Conservation (phyloP, 257 asterid genomes). For the Forsythia suspensa region DNA sequence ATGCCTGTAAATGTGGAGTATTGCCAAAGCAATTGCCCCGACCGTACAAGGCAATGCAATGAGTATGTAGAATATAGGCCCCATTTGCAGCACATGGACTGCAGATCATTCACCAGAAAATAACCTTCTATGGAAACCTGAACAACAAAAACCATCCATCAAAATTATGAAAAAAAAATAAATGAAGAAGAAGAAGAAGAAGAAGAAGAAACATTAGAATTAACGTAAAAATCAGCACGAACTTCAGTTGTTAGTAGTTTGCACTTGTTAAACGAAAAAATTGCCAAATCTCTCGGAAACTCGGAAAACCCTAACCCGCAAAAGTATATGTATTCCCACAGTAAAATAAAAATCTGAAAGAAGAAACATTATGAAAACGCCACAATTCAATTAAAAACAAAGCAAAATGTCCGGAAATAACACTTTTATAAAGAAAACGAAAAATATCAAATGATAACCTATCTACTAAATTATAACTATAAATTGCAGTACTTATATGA, state of each 20-base stretch:
- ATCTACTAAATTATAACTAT: background rate
- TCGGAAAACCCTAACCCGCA: slow-evolving; percentile 32
- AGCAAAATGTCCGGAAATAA: background rate
- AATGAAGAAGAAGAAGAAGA: background rate
- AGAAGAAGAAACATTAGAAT: background rate
- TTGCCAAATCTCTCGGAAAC: slow-evolving; percentile 10
- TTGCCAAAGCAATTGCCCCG: slow-evolving; percentile 78
- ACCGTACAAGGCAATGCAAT: slow-evolving; percentile 88
- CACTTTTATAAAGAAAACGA: background rate
- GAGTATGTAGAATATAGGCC: slow-evolving; percentile 68
- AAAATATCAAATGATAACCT: slow-evolving; percentile 7
- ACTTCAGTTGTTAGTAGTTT: slow-evolving; percentile 30
- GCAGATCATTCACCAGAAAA: slow-evolving; percentile 22
- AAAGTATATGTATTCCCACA: slow-evolving; percentile 26
- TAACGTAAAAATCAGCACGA: background rate
- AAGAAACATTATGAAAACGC: slow-evolving; percentile 11
- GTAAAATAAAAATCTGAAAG: slow-evolving; percentile 13
- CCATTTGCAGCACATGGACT: slow-evolving; percentile 50
- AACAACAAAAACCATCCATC: slow-evolving; percentile 15
- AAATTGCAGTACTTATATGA: background rate
- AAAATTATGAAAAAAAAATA: background rate
- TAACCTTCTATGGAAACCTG: slow-evolving; percentile 19
- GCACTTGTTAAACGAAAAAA: background rate
- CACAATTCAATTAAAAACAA: slow-evolving; percentile 12
- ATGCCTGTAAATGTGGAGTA: slow-evolving; percentile 79